Base-by-base conservation (phyloP, 2,329 filamentous ascomycete species). In the Ambrosiella beaveri region DNA sequence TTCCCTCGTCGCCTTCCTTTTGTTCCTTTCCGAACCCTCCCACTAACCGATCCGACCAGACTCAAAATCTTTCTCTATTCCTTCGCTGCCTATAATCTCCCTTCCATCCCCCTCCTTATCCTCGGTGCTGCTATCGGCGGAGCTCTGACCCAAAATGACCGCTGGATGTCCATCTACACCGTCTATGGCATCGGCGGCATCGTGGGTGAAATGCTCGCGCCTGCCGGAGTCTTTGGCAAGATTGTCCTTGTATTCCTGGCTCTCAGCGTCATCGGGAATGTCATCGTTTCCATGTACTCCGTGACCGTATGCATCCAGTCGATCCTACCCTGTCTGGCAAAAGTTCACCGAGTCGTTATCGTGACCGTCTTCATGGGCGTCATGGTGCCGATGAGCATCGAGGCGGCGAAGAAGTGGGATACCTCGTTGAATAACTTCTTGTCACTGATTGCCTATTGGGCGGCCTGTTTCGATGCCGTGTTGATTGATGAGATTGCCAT, bases 41-140 rank as follows among this genome's bases (percentile, higher is more conserved):
- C 11, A 13, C 27, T 38, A 40, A 41, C 19, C 12, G n/a, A 36
- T 15, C 27, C 55, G 35, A 15, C 35, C 13, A 59, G 15, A 11
- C 49, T 19, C 8, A 61, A 59, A 62, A 73, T 75, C 47, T 81
- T 79, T 63, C 57, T 71, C 0, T 78, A 79, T 8, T 70, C 81
- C 4, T 67, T 74, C 38, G 59, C 59, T 11, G 69, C 59, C 58
- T 65, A 66, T 2, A 63, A 67, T 15, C 68, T 69, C 9, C 70
- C 59, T 58, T 65, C 67, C 1, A 62, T 68, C 19, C 68, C 69
- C 9, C 63, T 66, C 61, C 68, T 67, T 63, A 69, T 63, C 63
- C 72, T 67, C 64, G 72, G 73, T 58, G 72, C 60, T 62, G 73
- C 64, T 59, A 75, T 69, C 50, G 67, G 66, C 2, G 67, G 67